Base-by-base conservation (phyloP, 2,329 filamentous ascomycete species). In the Nemania abortiva region DNA sequence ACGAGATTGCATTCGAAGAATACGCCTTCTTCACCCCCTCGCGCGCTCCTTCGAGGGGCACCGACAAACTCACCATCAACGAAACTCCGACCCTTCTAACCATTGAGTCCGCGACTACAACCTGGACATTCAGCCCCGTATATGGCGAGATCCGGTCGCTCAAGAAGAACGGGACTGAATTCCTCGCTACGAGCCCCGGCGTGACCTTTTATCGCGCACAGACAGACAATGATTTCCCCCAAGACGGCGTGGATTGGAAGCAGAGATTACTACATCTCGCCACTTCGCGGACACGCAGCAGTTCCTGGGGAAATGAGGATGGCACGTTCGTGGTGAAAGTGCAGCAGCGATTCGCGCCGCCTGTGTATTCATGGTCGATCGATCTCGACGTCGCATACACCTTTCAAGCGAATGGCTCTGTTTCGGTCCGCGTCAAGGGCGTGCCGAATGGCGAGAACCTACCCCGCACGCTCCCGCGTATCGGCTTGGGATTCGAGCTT, bases 181-280 rank as follows among this genome's bases (percentile, higher is more conserved):
- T 79, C 57, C 66, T 79, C 24, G 73, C 75, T 6, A 58, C 63
- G 3, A 71, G 65, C 24, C 70, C 70, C 10, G 29, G 62, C 7
- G 73, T 79, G n/a, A 77, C 76, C 3, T 74, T 91, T 74, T 91
- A 89, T 81, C 89, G 90, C 27, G 87, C 90, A 1, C 83, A 85
- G 55, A 91, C 89, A 0, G 88, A 92, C 79, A 92, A 92, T 74
- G 90, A 92, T 80, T 82, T 31, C 83, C 85, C 13, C 74, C 82
- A 70, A 77, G 83, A 88, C 70, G 89, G 87, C 1, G 80, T 82
- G 59, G 84, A 90, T 69, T 92, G 90, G 90, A 66, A 49, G 18
- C 11, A 62, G 9, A 55, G 47, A 1, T 49, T 66, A 11, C 54
- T 72, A 0, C 68, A 72, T 47, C 65, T 72, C 31, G 70, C 68